Base-by-base conservation (phyloP, 2,329 filamentous ascomycete genomes). In the Pseudogymnoascus sp. region DNA sequence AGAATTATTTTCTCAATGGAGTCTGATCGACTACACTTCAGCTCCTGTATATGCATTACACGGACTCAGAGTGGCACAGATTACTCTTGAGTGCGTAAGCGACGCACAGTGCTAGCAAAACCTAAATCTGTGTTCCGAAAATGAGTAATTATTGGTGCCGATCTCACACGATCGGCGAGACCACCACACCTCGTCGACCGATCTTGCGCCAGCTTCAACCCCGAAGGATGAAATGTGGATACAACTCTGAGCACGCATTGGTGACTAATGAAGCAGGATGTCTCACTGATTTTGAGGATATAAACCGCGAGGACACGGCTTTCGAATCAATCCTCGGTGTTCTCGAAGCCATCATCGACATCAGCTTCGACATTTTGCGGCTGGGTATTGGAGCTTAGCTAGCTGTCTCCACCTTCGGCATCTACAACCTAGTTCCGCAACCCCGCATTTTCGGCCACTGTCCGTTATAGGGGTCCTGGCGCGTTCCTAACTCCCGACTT, bases 11-110 rank as follows among this genome's bases (percentile, higher is more conserved):
- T 18, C 6, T 18, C 1, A 54, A 30, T 18, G 1, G 43, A 30
- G 25, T 30, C 25, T 18, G 43, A 54, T 33, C 25, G 25, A 33
- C 43, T 20, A 33, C 28, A 7, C 25, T 18, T 54, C 43, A 54
- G 25, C 43, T 54, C 43, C n/a, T 33, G 43, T 50, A 50, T 30
- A 50, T 50, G n/a, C 43, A 50, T 50, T n/a, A 30, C 43, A 30
- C 16, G 43, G 43, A 50, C 25, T 2, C 14, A 28, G 22, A 47
- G 41, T 47, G 22, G 14, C 14, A 28, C 14, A 16, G 41, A 7
- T 14, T 22, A 28, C 22, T 12, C 18, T 16, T 14, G 8, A 9
- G 41, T 47, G 22, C 3, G 22, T 25, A 47, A 22, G 20, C 6
- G 14, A 47, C 22, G 41, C 41, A 54, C n/a, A 18, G 43, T 54